Evolutionary conservation across 176 grass and related monocot species (phyloP), one percentile per base, ranked within the genome.

Genomic region (Coix lacrymajobi): DNA sequence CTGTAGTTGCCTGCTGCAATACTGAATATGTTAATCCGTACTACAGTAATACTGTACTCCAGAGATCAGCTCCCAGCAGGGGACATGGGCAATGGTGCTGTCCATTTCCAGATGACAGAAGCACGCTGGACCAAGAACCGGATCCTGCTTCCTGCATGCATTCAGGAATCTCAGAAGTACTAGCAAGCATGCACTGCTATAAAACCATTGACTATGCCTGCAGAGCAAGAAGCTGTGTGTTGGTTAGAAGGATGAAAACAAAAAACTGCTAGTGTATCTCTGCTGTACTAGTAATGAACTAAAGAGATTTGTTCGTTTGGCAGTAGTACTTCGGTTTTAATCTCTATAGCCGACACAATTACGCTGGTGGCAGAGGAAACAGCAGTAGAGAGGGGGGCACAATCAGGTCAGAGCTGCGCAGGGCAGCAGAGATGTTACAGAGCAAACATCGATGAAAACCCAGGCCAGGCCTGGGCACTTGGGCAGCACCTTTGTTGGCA

Each of bases 61-160:
- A 62, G 19, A 65, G 25, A 28, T 30, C 37, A 61, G 38, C 56
- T 63, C 34, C 33, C 40, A 6, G 20, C 40, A 6, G 20, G 0
- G 52, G 25, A 69, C 36, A 39, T 14, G 83, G 60, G 34, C 54
- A 61, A 43, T 63, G 66, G 13, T 73, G 17, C 26, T 11, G 3
- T 88, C 87, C 45, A 46, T 84, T 74, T 69, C n/a, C 13, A 60
- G 31, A 60, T 67, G 25, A 71, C 40, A 44, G 28, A 24, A 73
- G 28, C 20, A 26, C 54, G 16, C 54, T 24, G 70, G 51, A 26
- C 4, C 72, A 31, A 77, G 79, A 64, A 67, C 26, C 22, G 31
- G 41, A 78, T 70, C 54, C 6, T 70, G 20, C 29, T 61, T 78
- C 40, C 20, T 46, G 20, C 51, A 62, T 46, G 20, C 51, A 62